Percentiles rank a stretch among this genome's conserved stretches.
These are phyloP conservation scores for Sporothrix pallida DNA, from an alignment of 2,329 filamentous ascomycete genomes.

Conservation along the genomic window DNA sequence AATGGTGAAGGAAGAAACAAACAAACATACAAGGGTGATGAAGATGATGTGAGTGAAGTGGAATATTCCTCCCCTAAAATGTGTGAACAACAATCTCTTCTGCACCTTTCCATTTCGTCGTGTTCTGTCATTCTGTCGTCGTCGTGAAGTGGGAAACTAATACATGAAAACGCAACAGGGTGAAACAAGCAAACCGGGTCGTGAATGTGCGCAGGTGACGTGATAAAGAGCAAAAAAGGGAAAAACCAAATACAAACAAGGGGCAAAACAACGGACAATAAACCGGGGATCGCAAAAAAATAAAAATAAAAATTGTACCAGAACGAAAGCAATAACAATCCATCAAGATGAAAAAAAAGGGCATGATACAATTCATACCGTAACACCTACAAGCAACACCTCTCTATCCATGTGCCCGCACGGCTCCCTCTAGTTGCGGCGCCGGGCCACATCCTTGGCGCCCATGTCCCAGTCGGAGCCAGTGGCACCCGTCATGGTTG, in stretches of 20 bases:
- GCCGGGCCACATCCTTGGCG: constrained; percentile 54
- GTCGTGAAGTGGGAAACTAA: not conserved
- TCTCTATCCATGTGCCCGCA: no score
- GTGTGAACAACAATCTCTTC: not conserved
- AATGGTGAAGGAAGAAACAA: not conserved
- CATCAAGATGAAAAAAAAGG: not conserved
- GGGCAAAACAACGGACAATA: not conserved
- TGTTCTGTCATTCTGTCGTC: constrained; percentile 23
- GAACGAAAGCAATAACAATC: not conserved
- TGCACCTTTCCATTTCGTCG: not conserved
- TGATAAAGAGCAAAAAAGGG: not conserved
- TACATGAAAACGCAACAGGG: constrained; percentile 1
- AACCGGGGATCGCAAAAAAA: not conserved
- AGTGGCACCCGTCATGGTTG: constrained; percentile 36
- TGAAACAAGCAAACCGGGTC: constrained; percentile 7
- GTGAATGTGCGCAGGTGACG: constrained; percentile 12
- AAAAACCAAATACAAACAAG: not conserved
- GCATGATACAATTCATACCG: not conserved
- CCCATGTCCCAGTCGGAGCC: constrained; percentile 46
- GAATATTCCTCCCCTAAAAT: not conserved
- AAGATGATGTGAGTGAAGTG: not conserved
- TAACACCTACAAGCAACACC: not conserved
- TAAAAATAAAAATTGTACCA: not conserved
- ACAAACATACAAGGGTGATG: not conserved
- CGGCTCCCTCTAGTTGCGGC: constrained; percentile 43